A percentile compares a stretch with the other conserved stretches of the same genome.
These are phyloP conservation scores for Sugiyamaella novakii DNA, from an alignment of 1,139 yeast genomes.

Conservation along the genomic window DNA sequence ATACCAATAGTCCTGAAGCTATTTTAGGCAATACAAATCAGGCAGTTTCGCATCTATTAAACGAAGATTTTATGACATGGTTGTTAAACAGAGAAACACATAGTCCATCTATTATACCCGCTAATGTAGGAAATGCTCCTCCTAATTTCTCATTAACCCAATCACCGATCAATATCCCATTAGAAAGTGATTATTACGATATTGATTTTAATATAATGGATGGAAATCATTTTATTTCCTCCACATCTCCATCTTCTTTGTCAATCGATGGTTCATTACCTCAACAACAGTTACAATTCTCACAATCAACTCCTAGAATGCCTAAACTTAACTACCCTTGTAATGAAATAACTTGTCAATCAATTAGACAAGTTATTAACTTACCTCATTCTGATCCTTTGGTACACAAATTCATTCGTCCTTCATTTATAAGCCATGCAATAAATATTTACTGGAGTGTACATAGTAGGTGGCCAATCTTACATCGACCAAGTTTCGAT, in stretches of 20 bases:
- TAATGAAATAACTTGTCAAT: slow-evolving; percentile 26
- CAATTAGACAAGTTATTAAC: slow-evolving; percentile 25
- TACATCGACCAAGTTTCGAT: slow-evolving; percentile 62
- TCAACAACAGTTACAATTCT: neutral
- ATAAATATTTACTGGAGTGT: slow-evolving; percentile 38
- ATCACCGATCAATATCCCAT: neutral
- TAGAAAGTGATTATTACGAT: slow-evolving; percentile 6
- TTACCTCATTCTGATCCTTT: slow-evolving; percentile 20
- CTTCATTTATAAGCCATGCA: slow-evolving; percentile 31
- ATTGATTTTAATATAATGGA: slow-evolving; percentile 7
- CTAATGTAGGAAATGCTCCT: neutral
- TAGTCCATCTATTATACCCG: slow-evolving; percentile 1
- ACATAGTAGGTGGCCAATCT: slow-evolving; percentile 59
- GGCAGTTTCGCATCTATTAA: slow-evolving; percentile 31
- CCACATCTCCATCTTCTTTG: neutral
- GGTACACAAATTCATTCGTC: slow-evolving; percentile 31
- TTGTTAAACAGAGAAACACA: slow-evolving; percentile 24
- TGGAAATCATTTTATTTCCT: slow-evolving; percentile 2
- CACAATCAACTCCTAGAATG: neutral
- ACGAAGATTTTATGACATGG: slow-evolving; percentile 36
- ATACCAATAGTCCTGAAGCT: slow-evolving; percentile 30
- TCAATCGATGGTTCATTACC: neutral
- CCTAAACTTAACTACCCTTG: slow-evolving; percentile 12
- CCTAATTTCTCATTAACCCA: neutral
- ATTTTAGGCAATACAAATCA: slow-evolving; percentile 34